Percentiles rank a stretch among this genome's conserved stretches.
These are phyloP conservation scores for Crithidia sp. DNA, from an alignment of 208 protist species.

Conservation along the genomic window DNA sequence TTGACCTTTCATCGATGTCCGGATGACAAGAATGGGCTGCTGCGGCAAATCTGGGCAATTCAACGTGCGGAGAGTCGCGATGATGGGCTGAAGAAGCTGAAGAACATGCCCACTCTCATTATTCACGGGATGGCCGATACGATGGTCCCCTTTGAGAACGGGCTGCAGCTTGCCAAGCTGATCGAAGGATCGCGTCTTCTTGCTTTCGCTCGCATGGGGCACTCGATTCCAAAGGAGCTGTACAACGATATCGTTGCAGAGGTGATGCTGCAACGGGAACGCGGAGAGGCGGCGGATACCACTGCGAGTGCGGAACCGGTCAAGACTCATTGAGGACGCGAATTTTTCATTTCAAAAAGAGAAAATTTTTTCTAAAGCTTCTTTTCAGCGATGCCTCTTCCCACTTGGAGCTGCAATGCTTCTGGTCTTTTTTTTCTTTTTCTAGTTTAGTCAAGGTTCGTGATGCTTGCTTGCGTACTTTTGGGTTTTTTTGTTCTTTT, in stretches of 20 bases:
- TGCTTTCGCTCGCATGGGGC: constrained; percentile 55
- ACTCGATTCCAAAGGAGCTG: constrained; percentile 45
- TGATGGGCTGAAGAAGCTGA: constrained; percentile 39
- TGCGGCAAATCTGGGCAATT: constrained; percentile 69
- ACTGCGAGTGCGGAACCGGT: background rate
- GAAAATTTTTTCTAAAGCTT: too few relatives aligned
- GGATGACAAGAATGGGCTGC: constrained; percentile 38
- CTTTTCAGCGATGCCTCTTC: too few relatives aligned
- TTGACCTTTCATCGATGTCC: constrained; percentile 32
- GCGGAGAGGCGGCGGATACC: background rate
- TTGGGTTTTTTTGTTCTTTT: too few relatives aligned
- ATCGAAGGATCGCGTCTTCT: constrained; percentile 52
- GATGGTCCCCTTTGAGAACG: constrained; percentile 65
- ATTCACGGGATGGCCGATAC: constrained; percentile 65
- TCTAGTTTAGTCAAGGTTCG: too few relatives aligned
- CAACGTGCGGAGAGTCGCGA: constrained; percentile 50
- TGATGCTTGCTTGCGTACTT: too few relatives aligned
- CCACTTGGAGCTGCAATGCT: too few relatives aligned
- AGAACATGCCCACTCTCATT: constrained; percentile 29
- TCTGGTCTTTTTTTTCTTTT: too few relatives aligned
- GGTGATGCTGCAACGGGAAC: constrained; percentile 26
- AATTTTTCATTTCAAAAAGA: too few relatives aligned
- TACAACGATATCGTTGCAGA: constrained; percentile 39
- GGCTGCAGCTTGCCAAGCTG: constrained; percentile 45
- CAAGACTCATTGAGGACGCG: background rate